Percentiles rank a stretch among this genome's conserved stretches.
These are phyloP conservation scores for Gaultheria prostrata DNA, from an alignment of 148 eudicot species.

Conservation along the genomic window DNA sequence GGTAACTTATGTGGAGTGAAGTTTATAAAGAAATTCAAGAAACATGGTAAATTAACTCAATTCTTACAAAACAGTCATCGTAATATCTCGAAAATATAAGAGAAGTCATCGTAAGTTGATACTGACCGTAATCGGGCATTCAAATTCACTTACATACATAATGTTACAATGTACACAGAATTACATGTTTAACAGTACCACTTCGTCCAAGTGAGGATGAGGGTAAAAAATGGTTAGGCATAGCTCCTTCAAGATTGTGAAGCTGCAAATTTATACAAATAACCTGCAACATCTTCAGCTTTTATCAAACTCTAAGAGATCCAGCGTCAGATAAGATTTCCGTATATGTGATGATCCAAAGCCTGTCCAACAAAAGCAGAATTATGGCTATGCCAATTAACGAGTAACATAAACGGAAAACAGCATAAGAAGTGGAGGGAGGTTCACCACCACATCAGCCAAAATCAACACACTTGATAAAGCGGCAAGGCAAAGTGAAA, in stretches of 20 bases:
- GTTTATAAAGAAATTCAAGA: background rate
- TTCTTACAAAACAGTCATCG: background rate
- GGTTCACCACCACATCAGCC: background rate
- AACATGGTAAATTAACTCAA: background rate
- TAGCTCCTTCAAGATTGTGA: background rate
- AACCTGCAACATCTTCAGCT: background rate
- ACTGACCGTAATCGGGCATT: background rate
- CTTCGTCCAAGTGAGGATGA: background rate
- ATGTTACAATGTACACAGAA: background rate
- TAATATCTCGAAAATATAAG: too few species aligned
- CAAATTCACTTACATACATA: background rate
- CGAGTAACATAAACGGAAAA: background rate
- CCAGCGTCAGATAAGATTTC: background rate
- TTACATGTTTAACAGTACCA: background rate
- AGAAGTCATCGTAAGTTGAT: background rate
- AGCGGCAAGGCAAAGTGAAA: background rate
- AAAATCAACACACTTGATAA: conserved; percentile 1
- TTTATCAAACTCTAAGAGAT: background rate
- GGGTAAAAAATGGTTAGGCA: background rate
- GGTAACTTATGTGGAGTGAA: too few species aligned
- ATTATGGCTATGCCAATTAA: background rate
- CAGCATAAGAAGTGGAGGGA: background rate
- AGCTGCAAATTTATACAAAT: background rate
- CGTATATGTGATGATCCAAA: background rate
- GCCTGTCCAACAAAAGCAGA: conserved; percentile 8